Evolutionary conservation across 1,284 basidiomycete species (phyloP).

Genomic region (Leccinum subspadiceum): DNA sequence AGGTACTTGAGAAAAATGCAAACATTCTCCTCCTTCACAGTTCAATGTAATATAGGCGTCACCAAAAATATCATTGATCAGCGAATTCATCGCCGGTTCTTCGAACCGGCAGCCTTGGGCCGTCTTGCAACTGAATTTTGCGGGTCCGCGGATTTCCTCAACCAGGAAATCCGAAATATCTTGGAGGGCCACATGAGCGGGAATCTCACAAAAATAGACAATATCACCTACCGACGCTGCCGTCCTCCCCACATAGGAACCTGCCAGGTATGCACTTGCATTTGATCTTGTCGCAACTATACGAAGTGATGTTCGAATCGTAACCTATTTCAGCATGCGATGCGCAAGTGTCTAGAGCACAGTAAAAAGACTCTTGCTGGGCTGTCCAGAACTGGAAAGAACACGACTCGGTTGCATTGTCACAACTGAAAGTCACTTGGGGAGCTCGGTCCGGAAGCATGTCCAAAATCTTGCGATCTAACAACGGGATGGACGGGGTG

Average conservation of each 20-base stretch:
- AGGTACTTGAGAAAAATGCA: constrained; percentile 92
- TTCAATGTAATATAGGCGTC: constrained; percentile 86
- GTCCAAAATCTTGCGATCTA: constrained; percentile 87
- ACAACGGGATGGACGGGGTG: constrained; percentile 4
- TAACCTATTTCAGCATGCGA: constrained; percentile 54
- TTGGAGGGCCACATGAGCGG: constrained; percentile 29
- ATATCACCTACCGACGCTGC: constrained; percentile 77
- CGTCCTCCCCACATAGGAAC: constrained; percentile 95
- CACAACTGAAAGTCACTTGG: constrained; percentile 94
- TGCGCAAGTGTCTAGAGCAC: constrained; percentile 70
- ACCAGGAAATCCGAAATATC: constrained; percentile 93
- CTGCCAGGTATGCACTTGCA: constrained; percentile 90
- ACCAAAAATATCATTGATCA: constrained; percentile 93
- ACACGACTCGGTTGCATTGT: constrained; percentile 59
- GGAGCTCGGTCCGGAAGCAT: constrained; percentile 87
- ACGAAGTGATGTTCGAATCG: constrained; percentile 71
- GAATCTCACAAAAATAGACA: not conserved
- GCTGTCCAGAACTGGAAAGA: constrained; percentile 98
- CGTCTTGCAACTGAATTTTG: constrained; percentile 79
- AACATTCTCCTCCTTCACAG: constrained; percentile 89
- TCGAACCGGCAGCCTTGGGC: constrained; percentile 83
- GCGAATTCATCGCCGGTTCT: constrained; percentile 93
- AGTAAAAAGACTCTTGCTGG: constrained; percentile 93
- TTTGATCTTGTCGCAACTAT: constrained; percentile 79
- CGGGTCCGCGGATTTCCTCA: constrained; percentile 91